Evolutionary conservation across 2,329 filamentous ascomycete genomes (phyloP).

Genomic region (Ceratocystis cacaofunesta): DNA sequence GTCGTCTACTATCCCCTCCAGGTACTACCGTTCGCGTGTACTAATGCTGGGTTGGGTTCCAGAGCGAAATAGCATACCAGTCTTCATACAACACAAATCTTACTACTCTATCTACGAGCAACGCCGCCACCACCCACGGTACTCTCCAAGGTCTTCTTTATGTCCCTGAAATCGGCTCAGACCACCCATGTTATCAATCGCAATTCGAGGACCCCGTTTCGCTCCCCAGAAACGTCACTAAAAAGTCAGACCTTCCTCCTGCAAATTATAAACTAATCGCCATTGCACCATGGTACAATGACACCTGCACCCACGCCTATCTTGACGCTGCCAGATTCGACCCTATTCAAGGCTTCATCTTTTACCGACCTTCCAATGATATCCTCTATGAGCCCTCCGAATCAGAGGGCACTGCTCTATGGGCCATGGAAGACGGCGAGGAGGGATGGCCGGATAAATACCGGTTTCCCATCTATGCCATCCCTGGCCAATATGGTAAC

Average conservation of each 20-base stretch:
- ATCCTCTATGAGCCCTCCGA: conserved; percentile 20
- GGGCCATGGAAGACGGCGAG: conserved; percentile 51
- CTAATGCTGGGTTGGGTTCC: conserved; percentile 19
- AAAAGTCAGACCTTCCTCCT: conserved; percentile 50
- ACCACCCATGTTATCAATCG: conserved; percentile 47
- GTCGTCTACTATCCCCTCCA: neutral
- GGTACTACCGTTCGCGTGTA: conserved; percentile 1
- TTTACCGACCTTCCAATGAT: conserved; percentile 44
- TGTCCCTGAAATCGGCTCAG: conserved; percentile 51
- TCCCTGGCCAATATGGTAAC: conserved; percentile 52
- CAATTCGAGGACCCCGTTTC: conserved; percentile 37
- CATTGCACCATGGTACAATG: conserved; percentile 71
- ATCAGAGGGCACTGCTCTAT: conserved; percentile 39
- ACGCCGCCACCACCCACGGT: conserved; percentile 42
- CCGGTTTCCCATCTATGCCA: conserved; percentile 67
- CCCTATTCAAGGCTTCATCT: conserved; percentile 47
- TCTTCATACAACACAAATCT: conserved; percentile 42
- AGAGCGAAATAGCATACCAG: conserved; percentile 38
- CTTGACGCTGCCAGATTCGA: conserved; percentile 45
- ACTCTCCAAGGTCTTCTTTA: conserved; percentile 69
- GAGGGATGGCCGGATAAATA: conserved; percentile 57
- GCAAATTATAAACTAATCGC: conserved; percentile 62
- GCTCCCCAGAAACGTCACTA: conserved; percentile 62
- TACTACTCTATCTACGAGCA: conserved; percentile 60
- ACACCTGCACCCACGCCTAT: conserved; percentile 58